These are phyloP conservation scores for Cercospora beticola DNA, from an alignment of 2,329 filamentous ascomycete genomes.

Conservation along the genomic window DNA sequence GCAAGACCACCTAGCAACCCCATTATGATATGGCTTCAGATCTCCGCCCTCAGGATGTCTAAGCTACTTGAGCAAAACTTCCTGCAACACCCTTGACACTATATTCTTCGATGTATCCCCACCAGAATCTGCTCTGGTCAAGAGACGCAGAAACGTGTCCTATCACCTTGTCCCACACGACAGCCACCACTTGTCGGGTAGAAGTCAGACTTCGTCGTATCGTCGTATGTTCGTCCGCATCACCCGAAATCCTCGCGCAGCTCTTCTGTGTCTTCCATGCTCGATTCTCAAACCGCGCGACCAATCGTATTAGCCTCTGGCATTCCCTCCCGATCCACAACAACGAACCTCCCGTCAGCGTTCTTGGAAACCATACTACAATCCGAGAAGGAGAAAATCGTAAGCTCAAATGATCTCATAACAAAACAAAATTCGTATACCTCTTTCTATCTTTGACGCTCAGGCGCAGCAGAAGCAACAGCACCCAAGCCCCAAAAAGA, in stretches of 20 bases:
- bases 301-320: neutral
- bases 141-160: neutral
- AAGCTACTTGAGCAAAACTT: no score
- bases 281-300: neutral
- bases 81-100: no score
- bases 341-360: neutral
- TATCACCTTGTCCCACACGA: neutral
- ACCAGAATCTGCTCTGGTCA: neutral
- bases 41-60: no score
- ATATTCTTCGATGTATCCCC: no score
- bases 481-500: neutral
- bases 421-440: neutral
- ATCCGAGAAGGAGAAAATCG: neutral
- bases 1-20: no score
- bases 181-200: neutral
- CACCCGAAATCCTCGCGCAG: neutral
- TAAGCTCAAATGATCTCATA: neutral
- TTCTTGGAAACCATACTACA: conserved; percentile 1
- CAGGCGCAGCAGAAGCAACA: neutral
- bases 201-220: neutral
- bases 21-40: no score
- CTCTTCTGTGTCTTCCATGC: neutral
- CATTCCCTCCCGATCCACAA: neutral
- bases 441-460: neutral
- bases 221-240: neutral